Evolutionary conservation across 257 asterid genomes (phyloP).

Genomic region (Prunella vulgaris): DNA sequence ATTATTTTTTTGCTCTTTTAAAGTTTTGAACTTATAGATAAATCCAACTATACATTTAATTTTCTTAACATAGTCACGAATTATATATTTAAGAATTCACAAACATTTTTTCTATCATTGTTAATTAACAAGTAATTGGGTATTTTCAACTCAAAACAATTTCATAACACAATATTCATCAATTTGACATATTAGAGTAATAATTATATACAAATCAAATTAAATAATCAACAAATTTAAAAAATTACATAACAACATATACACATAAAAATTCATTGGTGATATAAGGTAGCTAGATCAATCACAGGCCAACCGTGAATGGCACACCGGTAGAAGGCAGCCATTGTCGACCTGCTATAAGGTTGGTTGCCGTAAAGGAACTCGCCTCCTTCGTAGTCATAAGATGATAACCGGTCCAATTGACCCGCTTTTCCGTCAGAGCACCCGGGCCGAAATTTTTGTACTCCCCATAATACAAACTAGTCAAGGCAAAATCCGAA

Average conservation of each 20-base stretch:
- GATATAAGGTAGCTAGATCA: too few relatives aligned
- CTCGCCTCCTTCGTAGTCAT: conserved; percentile 39
- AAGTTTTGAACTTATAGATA: too few relatives aligned
- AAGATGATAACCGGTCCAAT: conserved; percentile 67
- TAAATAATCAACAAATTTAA: conserved; percentile 35
- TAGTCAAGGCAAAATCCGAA: conserved; percentile 51
- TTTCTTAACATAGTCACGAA: too few relatives aligned
- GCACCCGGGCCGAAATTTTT: conserved; percentile 63
- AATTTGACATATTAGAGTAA: neutral
- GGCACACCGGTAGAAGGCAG: conserved; percentile 83
- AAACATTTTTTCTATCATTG: too few relatives aligned
- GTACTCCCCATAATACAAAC: conserved; percentile 81
- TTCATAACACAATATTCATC: neutral
- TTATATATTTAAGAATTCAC: too few relatives aligned
- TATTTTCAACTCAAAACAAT: neutral
- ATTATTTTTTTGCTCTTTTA: too few relatives aligned
- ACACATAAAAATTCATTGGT: neutral
- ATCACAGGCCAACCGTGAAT: conserved; percentile 57
- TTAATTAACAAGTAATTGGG: too few relatives aligned
- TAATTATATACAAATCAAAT: conserved; percentile 17
- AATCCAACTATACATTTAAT: too few relatives aligned
- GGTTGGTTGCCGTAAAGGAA: conserved; percentile 52
- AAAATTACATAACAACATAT: neutral
- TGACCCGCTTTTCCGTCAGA: conserved; percentile 40
- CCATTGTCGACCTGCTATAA: conserved; percentile 71